Percentiles rank a stretch among this genome's conserved stretches.
Evolutionary conservation across 2,329 filamentous ascomycete species (phyloP).

Genomic region (Xylariaceae sp.): DNA sequence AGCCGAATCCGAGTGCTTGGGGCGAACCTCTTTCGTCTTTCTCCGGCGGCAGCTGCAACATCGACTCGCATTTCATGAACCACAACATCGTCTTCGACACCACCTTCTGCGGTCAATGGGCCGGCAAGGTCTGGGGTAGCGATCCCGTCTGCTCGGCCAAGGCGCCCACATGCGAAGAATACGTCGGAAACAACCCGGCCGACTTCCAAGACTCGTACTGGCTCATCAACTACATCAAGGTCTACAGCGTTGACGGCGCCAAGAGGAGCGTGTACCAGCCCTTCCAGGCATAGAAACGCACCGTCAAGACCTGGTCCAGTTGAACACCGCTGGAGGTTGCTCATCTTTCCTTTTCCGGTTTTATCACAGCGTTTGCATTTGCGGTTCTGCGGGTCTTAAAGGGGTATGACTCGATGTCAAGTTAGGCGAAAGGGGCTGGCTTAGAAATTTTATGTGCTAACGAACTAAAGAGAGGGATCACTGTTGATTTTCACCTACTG

Average conservation of each 20-base stretch:
- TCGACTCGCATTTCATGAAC: conserved; percentile 62
- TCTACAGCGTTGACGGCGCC: conserved; percentile 40
- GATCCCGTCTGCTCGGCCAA: conserved; percentile 54
- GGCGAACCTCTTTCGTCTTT: conserved; percentile 65
- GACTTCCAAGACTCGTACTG: conserved; percentile 73
- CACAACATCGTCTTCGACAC: conserved; percentile 78
- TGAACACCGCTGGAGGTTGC: conserved; percentile 1
- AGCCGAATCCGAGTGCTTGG: conserved; percentile 64
- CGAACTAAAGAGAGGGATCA: conserved; percentile 6
- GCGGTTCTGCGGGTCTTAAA: neutral
- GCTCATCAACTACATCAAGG: conserved; percentile 65
- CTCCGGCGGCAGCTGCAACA: conserved; percentile 61
- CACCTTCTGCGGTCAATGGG: conserved; percentile 86
- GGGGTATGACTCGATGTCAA: neutral
- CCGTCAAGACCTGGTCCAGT: conserved; percentile 1
- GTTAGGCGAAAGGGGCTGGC: neutral
- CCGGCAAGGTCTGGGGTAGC: conserved; percentile 60
- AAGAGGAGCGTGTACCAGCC: conserved; percentile 13
- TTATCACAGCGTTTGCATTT: conserved; percentile 6
- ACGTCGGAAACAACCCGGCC: conserved; percentile 63
- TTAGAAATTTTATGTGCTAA: conserved; percentile 12
- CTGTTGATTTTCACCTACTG: conserved; percentile 3
- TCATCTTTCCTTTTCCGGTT: neutral
- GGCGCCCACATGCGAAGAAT: conserved; percentile 63
- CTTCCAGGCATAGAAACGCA: conserved; percentile 23